Base-by-base conservation (phyloP, 176 grass and related monocot species). In the Raddia distichophylla region DNA sequence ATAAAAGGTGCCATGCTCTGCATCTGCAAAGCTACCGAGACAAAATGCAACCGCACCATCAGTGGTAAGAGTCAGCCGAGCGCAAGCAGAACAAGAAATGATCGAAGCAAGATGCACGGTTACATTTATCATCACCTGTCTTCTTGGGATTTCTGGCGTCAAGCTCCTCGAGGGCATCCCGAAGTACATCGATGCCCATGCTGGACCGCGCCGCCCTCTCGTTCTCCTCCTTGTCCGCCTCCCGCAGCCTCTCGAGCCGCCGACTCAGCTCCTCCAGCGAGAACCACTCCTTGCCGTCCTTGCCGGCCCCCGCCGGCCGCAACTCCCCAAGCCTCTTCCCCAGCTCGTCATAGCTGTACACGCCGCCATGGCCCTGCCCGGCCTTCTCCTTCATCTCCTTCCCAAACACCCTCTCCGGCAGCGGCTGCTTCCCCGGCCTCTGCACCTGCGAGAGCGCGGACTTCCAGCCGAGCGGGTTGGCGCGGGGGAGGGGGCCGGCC, bases 211-310 rank as follows among this genome's bases (percentile, higher is more conserved):
- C 8, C 6, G 12, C 50, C 50, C 50, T 52, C 12, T 81, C 52
- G 1, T 64, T 12, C 12, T 81, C 60, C 76, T 84, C 56, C 83
- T 65, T 65, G 85, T 98, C 95, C 78, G 79, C 0, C 65, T 82
- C 65, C 3, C 33, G 72, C 4, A 98, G 82, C 84, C 91, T 93
- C 6, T 44, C 84, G 3, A 98, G 89, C 71, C 95, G 86, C 10
- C 82, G 83, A 17, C 87, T 91, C 54, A 98, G 69, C 71, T 98
- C 95, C 56, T 54, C 64, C 53, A 94, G 71, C 51, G 90, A 91
- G 81, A 94, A 93, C 80, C 84, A 74, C 17, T 87, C 77, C 17
- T 87, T 74, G 27, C 83, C 79, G 14, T 86, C 90, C 67, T 92
- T 93, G 18, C 58, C 84, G 3, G 67, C 70, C 5, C 49, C 86